Percentiles rank a stretch among this genome's conserved stretches.
phyloP scores from a whole-genome alignment of 805 yeast genomes.

The Clavispora fructus region DNA sequence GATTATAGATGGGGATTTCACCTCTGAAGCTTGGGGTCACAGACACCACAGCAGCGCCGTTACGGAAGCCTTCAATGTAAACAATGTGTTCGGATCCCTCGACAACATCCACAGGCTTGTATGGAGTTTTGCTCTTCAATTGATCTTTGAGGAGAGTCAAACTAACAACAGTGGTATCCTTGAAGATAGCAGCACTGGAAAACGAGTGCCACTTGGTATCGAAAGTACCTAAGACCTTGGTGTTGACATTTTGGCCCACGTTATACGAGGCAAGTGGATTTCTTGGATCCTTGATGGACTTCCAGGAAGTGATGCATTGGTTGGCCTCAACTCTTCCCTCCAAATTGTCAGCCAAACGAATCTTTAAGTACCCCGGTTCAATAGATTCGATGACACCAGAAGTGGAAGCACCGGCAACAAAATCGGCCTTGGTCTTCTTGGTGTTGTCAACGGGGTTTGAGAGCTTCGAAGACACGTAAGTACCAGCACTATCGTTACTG shows the following conservation, averaged over 20 bases:
- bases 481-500: constrained; percentile 18
- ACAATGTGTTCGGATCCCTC: constrained; percentile 51
- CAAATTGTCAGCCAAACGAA: constrained; percentile 68
- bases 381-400: constrained; percentile 57
- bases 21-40: constrained; percentile 67
- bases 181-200: constrained; percentile 46
- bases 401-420: constrained; percentile 54
- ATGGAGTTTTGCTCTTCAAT: constrained; percentile 15
- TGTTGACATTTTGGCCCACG: constrained; percentile 53
- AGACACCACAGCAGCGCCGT: constrained; percentile 62
- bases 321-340: constrained; percentile 78
- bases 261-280: constrained; percentile 58
- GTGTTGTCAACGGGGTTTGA: constrained; percentile 58
- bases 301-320: constrained; percentile 54
- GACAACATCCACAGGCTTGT: constrained; percentile 22
- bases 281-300: constrained; percentile 47
- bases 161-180: constrained; percentile 56
- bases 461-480: constrained; percentile 6
- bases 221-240: constrained; percentile 70
- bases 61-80: constrained; percentile 59
- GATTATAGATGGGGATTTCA: constrained; percentile 57
- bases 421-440: constrained; percentile 46
- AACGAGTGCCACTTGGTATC: constrained; percentile 66
- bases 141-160: constrained; percentile 50
- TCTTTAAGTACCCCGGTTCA: constrained; percentile 69